Conservation (phyloP, 2,329 filamentous ascomycete species). For the Pseudogymnoascus sp. region DNA sequence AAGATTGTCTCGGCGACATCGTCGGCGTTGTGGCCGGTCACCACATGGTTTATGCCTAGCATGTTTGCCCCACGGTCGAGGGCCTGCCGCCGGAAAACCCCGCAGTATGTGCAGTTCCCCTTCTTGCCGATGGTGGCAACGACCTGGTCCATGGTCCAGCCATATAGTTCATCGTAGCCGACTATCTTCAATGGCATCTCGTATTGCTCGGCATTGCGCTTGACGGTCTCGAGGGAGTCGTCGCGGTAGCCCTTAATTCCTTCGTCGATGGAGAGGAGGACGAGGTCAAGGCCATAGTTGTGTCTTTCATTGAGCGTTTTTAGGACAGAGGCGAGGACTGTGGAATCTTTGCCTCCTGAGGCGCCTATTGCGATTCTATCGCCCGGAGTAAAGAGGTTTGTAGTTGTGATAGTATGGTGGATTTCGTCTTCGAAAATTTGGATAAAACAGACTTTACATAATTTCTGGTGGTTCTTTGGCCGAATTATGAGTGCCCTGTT, state of each 20-base stretch:
- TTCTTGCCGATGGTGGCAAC: constrained; percentile 96
- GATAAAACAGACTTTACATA: constrained; percentile 87
- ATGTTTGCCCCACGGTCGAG: constrained; percentile 85
- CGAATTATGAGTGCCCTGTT: constrained; percentile 82
- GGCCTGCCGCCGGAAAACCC: constrained; percentile 89
- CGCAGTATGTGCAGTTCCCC: constrained; percentile 98
- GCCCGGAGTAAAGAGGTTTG: constrained; percentile 71
- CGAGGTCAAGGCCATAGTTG: constrained; percentile 75
- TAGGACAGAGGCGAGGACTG: constrained; percentile 85
- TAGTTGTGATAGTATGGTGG: constrained; percentile 81
- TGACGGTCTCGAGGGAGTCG: constrained; percentile 92
- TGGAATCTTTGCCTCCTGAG: constrained; percentile 95
- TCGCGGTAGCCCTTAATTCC: constrained; percentile 96
- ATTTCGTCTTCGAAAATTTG: constrained; percentile 84
- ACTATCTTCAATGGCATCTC: constrained; percentile 86
- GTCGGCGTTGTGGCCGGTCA: constrained; percentile 96
- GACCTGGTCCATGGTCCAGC: constrained; percentile 99
- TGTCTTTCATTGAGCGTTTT: constrained; percentile 91
- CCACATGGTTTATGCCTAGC: constrained; percentile 82
- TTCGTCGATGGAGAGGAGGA: constrained; percentile 89
- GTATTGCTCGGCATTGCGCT: constrained; percentile 85
- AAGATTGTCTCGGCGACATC: constrained; percentile 95
- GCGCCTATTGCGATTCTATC: constrained; percentile 91
- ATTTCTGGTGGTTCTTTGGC: constrained; percentile 88
- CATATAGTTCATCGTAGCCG: constrained; percentile 88